Evolutionary conservation across 2,329 filamentous ascomycete species (phyloP), one percentile per base, ranked within the genome.

Genomic region (Colletotrichum siamense): DNA sequence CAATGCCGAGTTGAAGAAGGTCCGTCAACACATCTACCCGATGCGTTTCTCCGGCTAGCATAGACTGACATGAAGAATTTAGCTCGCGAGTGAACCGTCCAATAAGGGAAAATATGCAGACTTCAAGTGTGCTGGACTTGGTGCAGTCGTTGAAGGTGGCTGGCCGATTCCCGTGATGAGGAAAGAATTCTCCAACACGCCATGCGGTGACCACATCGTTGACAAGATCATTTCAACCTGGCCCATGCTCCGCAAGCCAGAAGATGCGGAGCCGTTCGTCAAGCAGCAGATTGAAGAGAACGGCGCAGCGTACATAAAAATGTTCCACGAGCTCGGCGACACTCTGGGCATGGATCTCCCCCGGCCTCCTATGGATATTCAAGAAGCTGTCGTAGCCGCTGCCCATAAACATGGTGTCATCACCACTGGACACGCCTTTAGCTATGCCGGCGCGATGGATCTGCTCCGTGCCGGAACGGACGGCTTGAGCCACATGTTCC

Each of bases 81-180:
- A 68, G 75, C 80, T 82, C 44, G 77, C 77, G 10, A 65, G 52
- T 22, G 52, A 61, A 10, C 8, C 30, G 3, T 18, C 22, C 6
- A 73, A 67, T 0, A 78, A 77, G 39, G 49, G 78, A 69, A 80
- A 89, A 79, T 76, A 82, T 12, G 87, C 88, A 8, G 86, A 88
- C 71, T 85, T 90, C 79, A 90, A 89, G 78, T 88, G 85, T 1
- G 86, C 86, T 3, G 86, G 87, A 13, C 84, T 86, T 77, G 85
- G 86, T 1, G 89, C 89, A 7, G 90, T 88, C 0, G 86, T 91
- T 36, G 84, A 88, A 7, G 88, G 86, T 49, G 89, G 89, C 4
- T 91, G 89, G 89, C 89, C 89, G 0, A 84, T 67, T 1, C 69
- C 39, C 5, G 69, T 68, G n/a, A 59, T 59, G 61, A 57, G 24